phyloP scores from a whole-genome alignment of 2,329 filamentous ascomycete genomes.

The Diaporthe sp. region DNA sequence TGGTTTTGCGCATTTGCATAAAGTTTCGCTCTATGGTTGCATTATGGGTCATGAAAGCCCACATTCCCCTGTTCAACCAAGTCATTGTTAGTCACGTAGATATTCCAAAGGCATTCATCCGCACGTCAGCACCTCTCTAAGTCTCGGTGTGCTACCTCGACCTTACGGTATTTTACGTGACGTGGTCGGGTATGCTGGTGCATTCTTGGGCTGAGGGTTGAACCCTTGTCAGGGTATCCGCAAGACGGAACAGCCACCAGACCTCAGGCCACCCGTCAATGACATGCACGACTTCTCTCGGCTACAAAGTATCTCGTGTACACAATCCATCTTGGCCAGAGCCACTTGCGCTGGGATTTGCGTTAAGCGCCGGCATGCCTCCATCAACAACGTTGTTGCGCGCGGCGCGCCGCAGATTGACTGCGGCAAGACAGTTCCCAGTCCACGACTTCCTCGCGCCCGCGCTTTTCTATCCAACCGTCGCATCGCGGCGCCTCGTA shows the following conservation, averaged over 20 bases:
- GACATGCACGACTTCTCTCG: constrained; percentile 23
- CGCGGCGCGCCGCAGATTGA: constrained; percentile 37
- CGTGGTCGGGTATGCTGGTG: accelerated
- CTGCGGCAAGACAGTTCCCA: constrained; percentile 36
- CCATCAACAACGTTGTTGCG: constrained; percentile 37
- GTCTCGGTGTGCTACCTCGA: not conserved
- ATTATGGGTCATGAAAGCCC: not conserved
- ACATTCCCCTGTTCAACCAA: not conserved
- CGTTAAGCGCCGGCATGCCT: constrained; percentile 38
- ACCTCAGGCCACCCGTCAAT: constrained; percentile 29
- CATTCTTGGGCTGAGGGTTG: not conserved
- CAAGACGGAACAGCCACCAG: constrained; percentile 19
- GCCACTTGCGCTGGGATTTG: not conserved
- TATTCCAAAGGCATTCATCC: constrained; percentile 10
- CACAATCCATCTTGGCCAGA: not conserved
- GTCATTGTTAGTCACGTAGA: constrained; percentile 15
- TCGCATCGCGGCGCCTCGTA: constrained; percentile 35
- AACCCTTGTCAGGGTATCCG: not conserved
- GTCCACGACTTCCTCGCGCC: constrained; percentile 52
- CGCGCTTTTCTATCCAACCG: constrained; percentile 42
- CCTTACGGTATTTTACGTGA: not conserved
- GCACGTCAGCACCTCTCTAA: not conserved
- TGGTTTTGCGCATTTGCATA: constrained; percentile 23
- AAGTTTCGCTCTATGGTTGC: not conserved
- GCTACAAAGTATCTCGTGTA: not conserved